Evolutionary conservation across 2,329 filamentous ascomycete genomes (phyloP), one percentile per base, ranked within the genome.

Genomic region (Colletotrichum sp.): DNA sequence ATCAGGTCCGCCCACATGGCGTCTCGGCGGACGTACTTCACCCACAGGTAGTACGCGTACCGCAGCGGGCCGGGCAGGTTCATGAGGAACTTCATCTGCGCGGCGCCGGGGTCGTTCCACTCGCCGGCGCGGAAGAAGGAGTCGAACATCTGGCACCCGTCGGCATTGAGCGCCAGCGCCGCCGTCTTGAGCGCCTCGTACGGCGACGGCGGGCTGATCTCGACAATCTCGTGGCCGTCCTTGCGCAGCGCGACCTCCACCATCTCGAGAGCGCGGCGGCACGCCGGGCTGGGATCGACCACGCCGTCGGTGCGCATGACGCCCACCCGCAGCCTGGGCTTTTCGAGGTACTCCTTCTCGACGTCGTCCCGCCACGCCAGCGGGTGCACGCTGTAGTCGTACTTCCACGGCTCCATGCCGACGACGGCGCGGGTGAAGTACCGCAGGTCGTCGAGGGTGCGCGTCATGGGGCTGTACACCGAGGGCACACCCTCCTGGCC

Each of bases 381-480:
- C 0, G 95, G 96, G 81, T 98, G 95, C 2, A 96, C 95, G 1
- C 92, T 94, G 80, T 95, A 93, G 82, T 98, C 96, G 81, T 98
- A 98, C 75, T 91, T 93, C 96, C 96, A 98, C 0, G 96, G 95
- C 84, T 95, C 88, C 92, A 97, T 96, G 67, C 91, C 87, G 71
- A 98, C 91, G 71, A 98, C 87, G 9, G 92, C 91, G 69, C 92
- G 92, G 5, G 95, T 95, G 84, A 98, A 98, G 86, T 98, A 98
- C 1, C 90, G 90, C 77, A 98, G 86, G 82, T 98, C 96, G 78
- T 93, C 91, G 75, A 98, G 85, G 0, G 96, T 98, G 69, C 96
- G 91, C 4, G 96, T 92, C 96, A 99, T 98, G 7, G 96, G 96
- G 74, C 95, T 96, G 85, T 96, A 98, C 24, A 98, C 95, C 78